Conservation (phyloP, 1,284 basidiomycete species). For the Phellopilus nigrolimitatus region DNA sequence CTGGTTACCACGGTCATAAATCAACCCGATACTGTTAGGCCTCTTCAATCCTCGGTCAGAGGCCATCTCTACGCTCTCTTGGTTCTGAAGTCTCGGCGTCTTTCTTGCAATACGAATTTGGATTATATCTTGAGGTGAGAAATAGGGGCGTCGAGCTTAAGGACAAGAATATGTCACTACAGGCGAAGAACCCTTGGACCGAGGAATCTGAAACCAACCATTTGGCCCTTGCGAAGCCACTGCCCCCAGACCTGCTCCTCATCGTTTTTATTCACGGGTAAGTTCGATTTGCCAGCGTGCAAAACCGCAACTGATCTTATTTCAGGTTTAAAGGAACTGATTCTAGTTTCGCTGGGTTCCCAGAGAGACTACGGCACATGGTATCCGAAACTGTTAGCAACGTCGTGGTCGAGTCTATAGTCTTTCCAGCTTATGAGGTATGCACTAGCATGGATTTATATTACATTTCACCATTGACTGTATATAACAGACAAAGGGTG, state of each 20-base stretch:
- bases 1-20: too few species aligned
- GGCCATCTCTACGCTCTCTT: too few species aligned
- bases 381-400: slow-evolving; percentile 54
- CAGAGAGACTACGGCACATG: slow-evolving; percentile 72
- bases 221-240: slow-evolving; percentile 5
- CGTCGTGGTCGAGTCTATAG: slow-evolving; percentile 61
- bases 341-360: slow-evolving; percentile 73
- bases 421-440: slow-evolving; percentile 91
- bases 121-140: too few species aligned
- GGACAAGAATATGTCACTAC: too few species aligned
- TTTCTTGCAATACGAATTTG: too few species aligned
- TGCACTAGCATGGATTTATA: slow-evolving; percentile 19
- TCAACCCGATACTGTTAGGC: too few species aligned
- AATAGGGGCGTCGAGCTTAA: too few species aligned
- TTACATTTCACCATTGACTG: slow-evolving; percentile 6
- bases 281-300: too few species aligned
- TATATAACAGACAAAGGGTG: slow-evolving; percentile 68
- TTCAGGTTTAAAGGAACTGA: slow-evolving; percentile 70
- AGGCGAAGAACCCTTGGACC: slow-evolving; percentile 13
- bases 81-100: too few species aligned
- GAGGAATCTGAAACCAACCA: not conserved
- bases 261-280: slow-evolving; percentile 50
- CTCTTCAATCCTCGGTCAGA: too few species aligned
- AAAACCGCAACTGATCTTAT: slow-evolving; percentile 10
- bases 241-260: slow-evolving; percentile 42